phyloP scores from a whole-genome alignment of 1,139 yeast genomes.

The Blastobotrys malaysiensis region DNA sequence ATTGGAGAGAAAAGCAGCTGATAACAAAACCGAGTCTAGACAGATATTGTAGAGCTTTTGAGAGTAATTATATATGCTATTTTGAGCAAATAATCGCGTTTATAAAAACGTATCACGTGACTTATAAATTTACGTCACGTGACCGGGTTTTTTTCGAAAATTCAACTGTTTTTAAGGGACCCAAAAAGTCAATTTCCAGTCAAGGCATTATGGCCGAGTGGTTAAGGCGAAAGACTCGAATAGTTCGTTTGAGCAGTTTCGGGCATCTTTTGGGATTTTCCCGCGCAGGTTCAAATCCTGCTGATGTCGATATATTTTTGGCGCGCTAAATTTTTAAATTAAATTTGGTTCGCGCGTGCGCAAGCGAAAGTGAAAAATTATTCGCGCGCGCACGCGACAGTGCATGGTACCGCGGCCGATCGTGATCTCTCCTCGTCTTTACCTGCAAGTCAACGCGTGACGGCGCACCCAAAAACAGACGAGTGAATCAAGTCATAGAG shows the following conservation, averaged over 20 bases:
- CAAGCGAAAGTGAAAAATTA: neutral
- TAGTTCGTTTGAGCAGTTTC: slow-evolving; percentile 19
- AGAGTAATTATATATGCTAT: no score
- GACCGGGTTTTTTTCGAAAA: no score
- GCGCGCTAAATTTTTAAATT: neutral
- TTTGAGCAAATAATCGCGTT: neutral
- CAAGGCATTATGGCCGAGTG: slow-evolving; percentile 57
- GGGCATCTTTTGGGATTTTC: slow-evolving; percentile 60
- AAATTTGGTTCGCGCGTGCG: neutral
- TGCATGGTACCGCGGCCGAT: no score
- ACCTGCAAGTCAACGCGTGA: no score
- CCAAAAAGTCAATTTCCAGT: neutral
- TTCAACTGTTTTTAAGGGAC: neutral
- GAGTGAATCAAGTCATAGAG: neutral
- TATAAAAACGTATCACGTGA: neutral
- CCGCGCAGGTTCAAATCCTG: slow-evolving; percentile 84
- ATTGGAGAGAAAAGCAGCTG: no score
- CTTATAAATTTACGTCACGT: neutral
- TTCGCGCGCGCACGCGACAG: neutral
- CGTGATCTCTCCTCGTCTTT: no score
- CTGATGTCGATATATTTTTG: slow-evolving; percentile 50
- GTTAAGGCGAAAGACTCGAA: slow-evolving; percentile 82
- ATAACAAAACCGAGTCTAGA: no score
- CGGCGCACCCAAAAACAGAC: neutral
- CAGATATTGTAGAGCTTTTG: no score